phyloP scores from a whole-genome alignment of 2,329 filamentous ascomycete genomes.

The Aspergillus arachidicola region DNA sequence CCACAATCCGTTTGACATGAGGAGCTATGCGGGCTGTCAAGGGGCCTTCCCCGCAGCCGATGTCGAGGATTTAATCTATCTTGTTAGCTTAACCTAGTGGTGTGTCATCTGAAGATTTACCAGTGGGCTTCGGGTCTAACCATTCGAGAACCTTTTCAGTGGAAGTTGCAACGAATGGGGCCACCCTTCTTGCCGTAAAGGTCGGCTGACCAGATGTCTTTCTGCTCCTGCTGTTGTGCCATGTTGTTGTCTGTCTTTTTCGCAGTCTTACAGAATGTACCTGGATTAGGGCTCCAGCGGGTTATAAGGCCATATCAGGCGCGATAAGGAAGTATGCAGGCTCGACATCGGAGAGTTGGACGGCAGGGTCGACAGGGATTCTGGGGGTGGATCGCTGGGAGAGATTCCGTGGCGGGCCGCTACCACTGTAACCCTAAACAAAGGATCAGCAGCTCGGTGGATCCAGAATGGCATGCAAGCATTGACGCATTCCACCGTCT shows the following conservation, averaged over 20 bases:
- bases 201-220: neutral
- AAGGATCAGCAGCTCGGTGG: too few species aligned
- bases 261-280: too few species aligned
- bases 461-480: too few species aligned
- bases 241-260: neutral
- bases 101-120: neutral
- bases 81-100: neutral
- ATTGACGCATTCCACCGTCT: too few species aligned
- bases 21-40: slow-evolving; percentile 58
- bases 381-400: too few species aligned
- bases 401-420: too few species aligned
- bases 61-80: slow-evolving; percentile 60
- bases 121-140: slow-evolving; percentile 58
- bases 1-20: slow-evolving; percentile 56
- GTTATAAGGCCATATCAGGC: too few species aligned
- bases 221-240: neutral
- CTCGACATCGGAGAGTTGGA: too few species aligned
- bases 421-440: too few species aligned
- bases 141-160: neutral
- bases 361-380: too few species aligned
- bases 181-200: neutral
- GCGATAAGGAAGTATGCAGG: too few species aligned
- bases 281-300: too few species aligned
- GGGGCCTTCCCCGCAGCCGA: slow-evolving; percentile 67
- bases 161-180: neutral